Base-by-base conservation (phyloP, 331 rosid genomes). In the Stylosanthes scabra region DNA sequence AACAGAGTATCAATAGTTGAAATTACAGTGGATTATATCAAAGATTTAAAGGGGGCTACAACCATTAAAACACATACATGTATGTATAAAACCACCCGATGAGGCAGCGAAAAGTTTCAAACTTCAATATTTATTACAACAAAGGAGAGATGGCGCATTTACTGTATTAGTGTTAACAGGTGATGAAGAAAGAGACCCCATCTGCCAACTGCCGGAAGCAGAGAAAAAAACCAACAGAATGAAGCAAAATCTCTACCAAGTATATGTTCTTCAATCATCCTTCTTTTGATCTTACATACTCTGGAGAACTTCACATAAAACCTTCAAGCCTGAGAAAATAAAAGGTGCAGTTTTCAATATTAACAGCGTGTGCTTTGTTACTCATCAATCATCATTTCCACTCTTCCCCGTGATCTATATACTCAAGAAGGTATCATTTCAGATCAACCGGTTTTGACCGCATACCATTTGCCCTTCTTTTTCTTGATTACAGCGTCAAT, bases 401-500 rank as follows among this genome's bases (percentile, higher is more conserved):
- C 57, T 68, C 55, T 77, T 52, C 12, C 74, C 66, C 56, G 27
- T 29, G 71, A 68, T 52, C 73, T 25, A 57, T 25, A 63, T 25
- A 63, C 51, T 55, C 62, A 50, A 56, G 68, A 74, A 57, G 60
- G 46, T 39, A 66, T 58, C 58, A 14, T 62, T 42, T 46, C 70
- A 41, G 42, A 69, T 12, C 57, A 52, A 16, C 55, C 37, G 39
- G 41, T 51, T 52, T 74, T 64, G 62, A 60, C 16, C 9, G 8
- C 13, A 37, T 59, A 58, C 44, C 55, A 2, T 74, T 59, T 61
- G 66, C 62, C 55, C 76, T 55, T 64, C 62, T 64, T 51, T 55
- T 12, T 59, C 50, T 66, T 63, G 39, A 63, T 78, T 78, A 91
- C 42, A 91, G 65, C 68, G 83, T 84, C 86, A 91, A 78, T 55